Base-by-base conservation (phyloP, 1,139 yeast genomes). In the Candida anutae region DNA sequence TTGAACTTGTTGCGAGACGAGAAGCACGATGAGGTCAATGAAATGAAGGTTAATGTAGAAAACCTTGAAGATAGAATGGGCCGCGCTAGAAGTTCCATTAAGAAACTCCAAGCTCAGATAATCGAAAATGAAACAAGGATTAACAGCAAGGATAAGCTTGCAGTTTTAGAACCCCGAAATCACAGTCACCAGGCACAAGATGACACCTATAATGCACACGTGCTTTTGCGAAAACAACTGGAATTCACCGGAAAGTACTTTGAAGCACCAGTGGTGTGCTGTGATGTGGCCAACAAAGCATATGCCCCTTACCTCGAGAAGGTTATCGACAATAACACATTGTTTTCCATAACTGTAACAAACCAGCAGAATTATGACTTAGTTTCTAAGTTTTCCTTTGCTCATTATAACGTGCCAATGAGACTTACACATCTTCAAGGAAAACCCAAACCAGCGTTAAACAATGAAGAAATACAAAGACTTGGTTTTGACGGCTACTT, bases 401-500 rank as follows among this genome's bases (percentile, higher is more conserved):
- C 37, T 12, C 41, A 40, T 15, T 43, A 44, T 25, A 64, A 62
- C 39, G 50, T 58, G 13, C 69, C 71, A 2, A 42, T 54, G 30
- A 61, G 71, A 49, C 43, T 55, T 6, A 40, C 43, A 1, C 33
- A 38, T 12, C 26, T 33, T 3, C 31, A 27, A 4, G 33, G 21
- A 8, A 28, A 36, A 6, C 42, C 40, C 5, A 29, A 29, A 16
- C 50, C 30, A 21, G 30, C 18, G 19, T 31, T 25, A 6, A 38
- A 50, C 63, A 0, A 37, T 35, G 6, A 64, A 57, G 6, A 49
- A 57, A 41, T 87, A 4, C 43, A 39, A 20, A 25, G 39, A 1
- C 50, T 57, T 16, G 95, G 95, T 0, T 84, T 90, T 50, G 95
- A 83, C 35, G 93, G 95, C 0, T 83, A 72, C 42, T 44, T 87